These are phyloP conservation scores for Stylonectria norvegica DNA, from an alignment of 2,329 filamentous ascomycete genomes.

Conservation along the genomic window DNA sequence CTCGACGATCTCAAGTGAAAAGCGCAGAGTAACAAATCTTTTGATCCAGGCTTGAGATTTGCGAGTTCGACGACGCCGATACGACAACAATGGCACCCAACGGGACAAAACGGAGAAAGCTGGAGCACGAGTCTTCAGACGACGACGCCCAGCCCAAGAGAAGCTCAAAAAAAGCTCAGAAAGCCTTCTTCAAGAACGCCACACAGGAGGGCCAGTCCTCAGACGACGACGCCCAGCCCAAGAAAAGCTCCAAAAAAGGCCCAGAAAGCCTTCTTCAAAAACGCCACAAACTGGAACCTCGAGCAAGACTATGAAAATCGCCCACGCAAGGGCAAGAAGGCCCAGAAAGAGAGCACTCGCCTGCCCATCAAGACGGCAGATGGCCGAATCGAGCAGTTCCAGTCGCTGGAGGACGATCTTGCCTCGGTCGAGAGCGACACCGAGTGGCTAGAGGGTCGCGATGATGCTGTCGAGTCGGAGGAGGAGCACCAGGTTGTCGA, in stretches of 20 bases:
- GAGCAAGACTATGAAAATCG: slow-evolving; percentile 87
- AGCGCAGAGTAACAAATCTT: slow-evolving; percentile 15
- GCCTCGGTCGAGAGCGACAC: slow-evolving; percentile 57
- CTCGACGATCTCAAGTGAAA: slow-evolving; percentile 14
- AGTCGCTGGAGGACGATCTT: slow-evolving; percentile 55
- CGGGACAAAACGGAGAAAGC: slow-evolving; percentile 55
- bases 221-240: slow-evolving; percentile 41
- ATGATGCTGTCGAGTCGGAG: slow-evolving; percentile 49
- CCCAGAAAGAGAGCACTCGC: slow-evolving; percentile 66
- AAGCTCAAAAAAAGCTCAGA: slow-evolving; percentile 45
- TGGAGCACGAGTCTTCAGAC: slow-evolving; percentile 50
- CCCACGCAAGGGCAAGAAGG: slow-evolving; percentile 74
- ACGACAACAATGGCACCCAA: slow-evolving; percentile 43
- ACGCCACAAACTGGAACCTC: slow-evolving; percentile 80
- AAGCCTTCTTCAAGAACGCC: slow-evolving; percentile 68
- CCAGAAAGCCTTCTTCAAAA: slow-evolving; percentile 66
- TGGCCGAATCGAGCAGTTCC: slow-evolving; percentile 63
- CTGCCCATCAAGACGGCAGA: slow-evolving; percentile 85
- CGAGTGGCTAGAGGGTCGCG: slow-evolving; percentile 61
- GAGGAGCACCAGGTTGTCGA: slow-evolving; percentile 48
- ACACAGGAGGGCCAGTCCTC: slow-evolving; percentile 49
- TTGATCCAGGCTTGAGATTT: slow-evolving; percentile 10
- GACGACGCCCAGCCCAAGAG: slow-evolving; percentile 38
- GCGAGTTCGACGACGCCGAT: neutral
- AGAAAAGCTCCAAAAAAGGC: slow-evolving; percentile 36